Evolutionary conservation across 2,329 filamentous ascomycete genomes (phyloP).

Genomic region (Coleophoma eucalyptorum): DNA sequence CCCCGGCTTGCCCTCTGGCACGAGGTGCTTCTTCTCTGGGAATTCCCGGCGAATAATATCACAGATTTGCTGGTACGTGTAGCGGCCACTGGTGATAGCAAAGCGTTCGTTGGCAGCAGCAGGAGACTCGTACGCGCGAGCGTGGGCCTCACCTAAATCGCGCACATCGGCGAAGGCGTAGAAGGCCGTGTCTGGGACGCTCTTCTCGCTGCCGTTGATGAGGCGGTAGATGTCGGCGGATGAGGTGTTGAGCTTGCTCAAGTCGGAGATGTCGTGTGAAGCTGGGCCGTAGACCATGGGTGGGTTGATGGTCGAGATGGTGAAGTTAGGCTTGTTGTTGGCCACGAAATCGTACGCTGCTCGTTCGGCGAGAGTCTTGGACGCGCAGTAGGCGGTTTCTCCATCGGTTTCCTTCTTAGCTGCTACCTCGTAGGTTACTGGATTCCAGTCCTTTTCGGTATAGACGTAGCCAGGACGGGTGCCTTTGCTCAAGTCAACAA

Average conservation of each 20-base stretch:
- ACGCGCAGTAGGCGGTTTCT: slow-evolving; percentile 25
- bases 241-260: slow-evolving; percentile 65
- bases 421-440: slow-evolving; percentile 41
- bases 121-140: slow-evolving; percentile 49
- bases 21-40: slow-evolving; percentile 41
- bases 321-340: slow-evolving; percentile 44
- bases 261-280: slow-evolving; percentile 53
- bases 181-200: slow-evolving; percentile 44
- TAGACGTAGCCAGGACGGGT: slow-evolving; percentile 42
- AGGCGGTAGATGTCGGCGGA: slow-evolving; percentile 65
- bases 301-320: slow-evolving; percentile 55
- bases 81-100: slow-evolving; percentile 54
- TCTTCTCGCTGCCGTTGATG: slow-evolving; percentile 52
- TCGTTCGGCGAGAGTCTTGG: slow-evolving; percentile 62
- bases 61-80: slow-evolving; percentile 54
- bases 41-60: slow-evolving; percentile 50
- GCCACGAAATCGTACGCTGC: slow-evolving; percentile 60
- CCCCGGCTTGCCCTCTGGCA: slow-evolving; percentile 33
- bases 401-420: slow-evolving; percentile 8
- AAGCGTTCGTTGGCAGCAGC: slow-evolving; percentile 58
- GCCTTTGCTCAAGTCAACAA: slow-evolving; percentile 50
- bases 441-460: slow-evolving; percentile 50
- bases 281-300: slow-evolving; percentile 60
- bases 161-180: slow-evolving; percentile 52
- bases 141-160: slow-evolving; percentile 59